Conservation (phyloP, 148 eudicot genomes). For the Rhododendron ovatum region DNA sequence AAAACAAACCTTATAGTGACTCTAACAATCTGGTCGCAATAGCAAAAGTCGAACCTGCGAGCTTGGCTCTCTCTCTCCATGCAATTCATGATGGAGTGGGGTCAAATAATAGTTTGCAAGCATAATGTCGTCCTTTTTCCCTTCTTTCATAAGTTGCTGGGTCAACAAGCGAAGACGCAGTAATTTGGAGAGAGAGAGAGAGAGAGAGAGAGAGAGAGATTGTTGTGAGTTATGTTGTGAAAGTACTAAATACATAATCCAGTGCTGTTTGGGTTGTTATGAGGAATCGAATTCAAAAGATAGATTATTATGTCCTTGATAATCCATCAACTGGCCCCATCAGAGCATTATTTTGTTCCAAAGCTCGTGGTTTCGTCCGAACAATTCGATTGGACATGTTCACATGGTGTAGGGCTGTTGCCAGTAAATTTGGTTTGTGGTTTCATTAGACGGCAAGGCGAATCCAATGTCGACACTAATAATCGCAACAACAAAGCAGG, state of each 20-base stretch:
- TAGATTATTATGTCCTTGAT: constrained; percentile 1
- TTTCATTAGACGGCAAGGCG: neutral
- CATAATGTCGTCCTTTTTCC: neutral
- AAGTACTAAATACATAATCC: neutral
- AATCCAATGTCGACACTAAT: neutral
- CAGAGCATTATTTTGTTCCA: neutral
- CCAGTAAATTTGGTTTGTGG: neutral
- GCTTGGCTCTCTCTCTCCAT: neutral
- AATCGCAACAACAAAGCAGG: neutral
- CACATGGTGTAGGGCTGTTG: neutral
- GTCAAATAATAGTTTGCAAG: neutral
- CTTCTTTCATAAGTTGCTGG: constrained; percentile 20
- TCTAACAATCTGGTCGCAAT: neutral
- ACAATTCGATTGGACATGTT: neutral
- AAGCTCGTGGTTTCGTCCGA: neutral
- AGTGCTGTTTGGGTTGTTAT: neutral
- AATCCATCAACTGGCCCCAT: neutral
- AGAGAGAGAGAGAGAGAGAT: constrained; percentile 12
- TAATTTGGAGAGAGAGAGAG: neutral
- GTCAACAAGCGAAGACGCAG: constrained; percentile 27
- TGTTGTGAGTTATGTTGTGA: too few species aligned
- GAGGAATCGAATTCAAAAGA: neutral
- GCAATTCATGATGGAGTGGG: neutral
- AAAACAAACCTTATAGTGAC: neutral
- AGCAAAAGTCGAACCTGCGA: neutral